Percentiles rank a stretch among this genome's conserved stretches.
Conservation (phyloP, 2,329 filamentous ascomycete genomes). For the Plectosphaerella plurivora region DNA sequence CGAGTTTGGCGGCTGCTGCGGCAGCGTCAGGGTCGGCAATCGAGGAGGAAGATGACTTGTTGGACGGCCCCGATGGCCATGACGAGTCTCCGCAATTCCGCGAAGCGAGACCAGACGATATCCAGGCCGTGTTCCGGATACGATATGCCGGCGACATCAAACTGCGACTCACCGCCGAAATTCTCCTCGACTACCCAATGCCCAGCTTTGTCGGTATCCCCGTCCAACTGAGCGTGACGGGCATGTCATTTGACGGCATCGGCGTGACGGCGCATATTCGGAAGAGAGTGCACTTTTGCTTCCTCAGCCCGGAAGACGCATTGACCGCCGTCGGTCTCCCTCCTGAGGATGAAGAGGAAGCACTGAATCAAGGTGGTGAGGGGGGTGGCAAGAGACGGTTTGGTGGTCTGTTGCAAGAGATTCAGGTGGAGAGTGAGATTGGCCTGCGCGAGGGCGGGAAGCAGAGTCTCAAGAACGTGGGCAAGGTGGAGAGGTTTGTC, state of each 20-base stretch:
- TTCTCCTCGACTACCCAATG: slow-evolving; percentile 96
- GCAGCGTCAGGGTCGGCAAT: slow-evolving; percentile 29
- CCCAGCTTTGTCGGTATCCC: slow-evolving; percentile 96
- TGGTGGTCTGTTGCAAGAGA: slow-evolving; percentile 82
- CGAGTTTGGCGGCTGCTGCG: slow-evolving; percentile 20
- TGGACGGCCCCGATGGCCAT: background rate
- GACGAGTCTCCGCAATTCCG: slow-evolving; percentile 46
- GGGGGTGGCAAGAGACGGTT: slow-evolving; percentile 32
- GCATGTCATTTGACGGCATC: slow-evolving; percentile 90
- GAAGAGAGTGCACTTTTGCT: slow-evolving; percentile 87
- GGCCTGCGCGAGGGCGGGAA: slow-evolving; percentile 86
- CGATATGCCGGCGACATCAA: slow-evolving; percentile 84
- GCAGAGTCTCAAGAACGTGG: slow-evolving; percentile 95
- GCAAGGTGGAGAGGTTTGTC: slow-evolving; percentile 97
- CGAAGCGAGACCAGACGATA: slow-evolving; percentile 76
- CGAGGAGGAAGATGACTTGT: slow-evolving; percentile 27
- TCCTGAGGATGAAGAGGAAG: slow-evolving; percentile 10
- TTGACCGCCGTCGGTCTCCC: slow-evolving; percentile 55
- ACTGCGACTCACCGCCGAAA: slow-evolving; percentile 88
- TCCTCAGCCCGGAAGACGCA: slow-evolving; percentile 88
- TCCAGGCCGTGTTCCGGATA: slow-evolving; percentile 89
- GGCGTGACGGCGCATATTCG: slow-evolving; percentile 89
- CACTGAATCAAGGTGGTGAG: slow-evolving; percentile 16
- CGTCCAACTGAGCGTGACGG: slow-evolving; percentile 90
- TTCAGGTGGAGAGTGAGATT: slow-evolving; percentile 96